Conservation (phyloP, 1,284 basidiomycete species). For the Anthracocystis panici-leucophaei region DNA sequence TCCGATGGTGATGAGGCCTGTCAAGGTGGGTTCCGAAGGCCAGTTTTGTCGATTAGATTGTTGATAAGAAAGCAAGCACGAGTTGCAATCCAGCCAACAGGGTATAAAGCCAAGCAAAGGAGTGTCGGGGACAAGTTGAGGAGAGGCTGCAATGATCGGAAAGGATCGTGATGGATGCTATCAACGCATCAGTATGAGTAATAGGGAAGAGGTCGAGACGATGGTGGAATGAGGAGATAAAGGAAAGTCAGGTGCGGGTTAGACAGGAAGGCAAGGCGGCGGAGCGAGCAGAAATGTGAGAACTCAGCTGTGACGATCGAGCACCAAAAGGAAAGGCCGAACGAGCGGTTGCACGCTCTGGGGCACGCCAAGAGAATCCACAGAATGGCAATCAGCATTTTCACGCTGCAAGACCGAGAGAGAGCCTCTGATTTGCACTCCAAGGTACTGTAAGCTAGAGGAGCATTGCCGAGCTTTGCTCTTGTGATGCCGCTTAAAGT, state of each 20-base stretch:
- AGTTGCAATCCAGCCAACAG: neutral
- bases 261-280: too few relatives aligned
- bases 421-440: neutral
- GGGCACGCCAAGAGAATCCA: constrained; percentile 1
- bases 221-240: neutral
- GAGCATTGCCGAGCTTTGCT: constrained; percentile 6
- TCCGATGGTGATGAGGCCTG: neutral
- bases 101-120: constrained; percentile 17
- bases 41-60: neutral
- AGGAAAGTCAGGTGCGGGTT: neutral
- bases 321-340: neutral
- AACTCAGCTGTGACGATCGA: too few relatives aligned
- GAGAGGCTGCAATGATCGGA: neutral
- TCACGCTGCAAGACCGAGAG: neutral
- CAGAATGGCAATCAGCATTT: neutral
- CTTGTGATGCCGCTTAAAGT: neutral
- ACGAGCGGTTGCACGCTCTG: neutral
- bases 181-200: constrained; percentile 3
- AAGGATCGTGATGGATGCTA: neutral
- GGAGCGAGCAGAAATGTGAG: too few relatives aligned
- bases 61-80: too few relatives aligned
- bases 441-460: neutral
- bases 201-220: neutral
- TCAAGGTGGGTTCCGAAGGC: neutral
- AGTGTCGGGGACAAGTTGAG: constrained; percentile 1